Percentiles rank a stretch among this genome's conserved stretches.
Evolutionary conservation across 2,329 filamentous ascomycete genomes (phyloP).

Genomic region (Pseudogymnoascus sp.): DNA sequence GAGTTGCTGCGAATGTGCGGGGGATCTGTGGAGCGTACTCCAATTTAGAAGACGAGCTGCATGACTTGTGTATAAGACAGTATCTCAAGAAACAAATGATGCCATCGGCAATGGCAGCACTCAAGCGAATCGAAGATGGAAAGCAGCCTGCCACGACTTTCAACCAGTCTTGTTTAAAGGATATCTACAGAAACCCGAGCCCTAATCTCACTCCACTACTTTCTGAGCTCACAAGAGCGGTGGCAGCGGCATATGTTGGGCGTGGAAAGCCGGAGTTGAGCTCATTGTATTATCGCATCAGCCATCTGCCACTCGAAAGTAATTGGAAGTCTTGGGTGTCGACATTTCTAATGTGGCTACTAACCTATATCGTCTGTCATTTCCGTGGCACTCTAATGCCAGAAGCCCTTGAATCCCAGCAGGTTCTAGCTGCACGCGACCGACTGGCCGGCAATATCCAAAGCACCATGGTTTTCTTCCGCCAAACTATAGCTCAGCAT

Average conservation of each 20-base stretch:
- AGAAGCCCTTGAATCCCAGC: not conserved
- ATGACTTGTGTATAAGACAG: not conserved
- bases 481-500: not conserved
- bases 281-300: not conserved
- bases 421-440: not conserved
- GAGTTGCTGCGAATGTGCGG: not conserved
- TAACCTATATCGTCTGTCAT: not conserved
- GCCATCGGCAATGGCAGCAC: not conserved
- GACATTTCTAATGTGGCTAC: not conserved
- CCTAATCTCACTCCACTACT: not conserved
- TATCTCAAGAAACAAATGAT: not conserved
- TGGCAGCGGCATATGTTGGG: not conserved
- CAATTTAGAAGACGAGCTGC: not conserved
- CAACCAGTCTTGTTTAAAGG: not conserved
- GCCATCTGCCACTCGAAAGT: not conserved
- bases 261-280: not conserved
- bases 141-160: not conserved
- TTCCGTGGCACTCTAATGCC: not conserved
- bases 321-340: not conserved
- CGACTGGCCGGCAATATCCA: not conserved
- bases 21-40: not conserved
- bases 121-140: not conserved
- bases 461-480: not conserved
- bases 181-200: not conserved
- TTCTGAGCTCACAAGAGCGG: not conserved